Conservation (phyloP, 176 grass and related monocot genomes). For the Musa itinerans region DNA sequence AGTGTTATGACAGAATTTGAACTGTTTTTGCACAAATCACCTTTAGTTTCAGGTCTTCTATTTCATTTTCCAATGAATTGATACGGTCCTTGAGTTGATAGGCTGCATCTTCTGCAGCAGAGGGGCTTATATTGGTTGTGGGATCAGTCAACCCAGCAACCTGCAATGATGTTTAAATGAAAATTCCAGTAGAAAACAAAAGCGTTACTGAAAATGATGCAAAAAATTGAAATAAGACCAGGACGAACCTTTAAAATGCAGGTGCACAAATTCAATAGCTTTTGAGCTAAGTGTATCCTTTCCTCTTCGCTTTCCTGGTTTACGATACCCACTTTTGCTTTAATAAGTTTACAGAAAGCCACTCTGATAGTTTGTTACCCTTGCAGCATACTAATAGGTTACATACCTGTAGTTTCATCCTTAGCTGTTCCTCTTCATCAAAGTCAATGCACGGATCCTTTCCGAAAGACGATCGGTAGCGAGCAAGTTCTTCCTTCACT, state of each 20-base stretch:
- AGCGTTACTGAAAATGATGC: background rate
- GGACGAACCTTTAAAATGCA: slow-evolving; percentile 54
- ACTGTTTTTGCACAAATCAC: slow-evolving; percentile 15
- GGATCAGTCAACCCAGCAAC: slow-evolving; percentile 48
- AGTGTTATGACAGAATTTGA: background rate
- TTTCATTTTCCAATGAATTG: slow-evolving; percentile 45
- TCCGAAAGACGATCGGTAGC: slow-evolving; percentile 44
- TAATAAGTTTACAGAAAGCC: background rate
- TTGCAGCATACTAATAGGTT: background rate
- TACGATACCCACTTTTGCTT: slow-evolving; percentile 13
- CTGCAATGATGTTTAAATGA: slow-evolving; percentile 21
- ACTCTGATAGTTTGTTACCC: too few species aligned
- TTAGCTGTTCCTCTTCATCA: slow-evolving; percentile 61
- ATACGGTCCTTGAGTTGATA: slow-evolving; percentile 47
- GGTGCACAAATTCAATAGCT: slow-evolving; percentile 46
- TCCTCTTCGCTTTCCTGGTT: slow-evolving; percentile 66
- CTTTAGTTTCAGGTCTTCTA: slow-evolving; percentile 63
- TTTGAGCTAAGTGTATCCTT: slow-evolving; percentile 51
- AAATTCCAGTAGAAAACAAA: background rate
- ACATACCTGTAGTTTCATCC: slow-evolving; percentile 50
- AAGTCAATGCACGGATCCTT: slow-evolving; percentile 50
- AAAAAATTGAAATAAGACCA: background rate
- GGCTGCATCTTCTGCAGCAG: slow-evolving; percentile 52
- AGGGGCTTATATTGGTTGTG: slow-evolving; percentile 31
- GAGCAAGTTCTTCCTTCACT: slow-evolving; percentile 70